phyloP scores from a whole-genome alignment of 352 stramenopile genomes.

The Globisporangium solare region DNA sequence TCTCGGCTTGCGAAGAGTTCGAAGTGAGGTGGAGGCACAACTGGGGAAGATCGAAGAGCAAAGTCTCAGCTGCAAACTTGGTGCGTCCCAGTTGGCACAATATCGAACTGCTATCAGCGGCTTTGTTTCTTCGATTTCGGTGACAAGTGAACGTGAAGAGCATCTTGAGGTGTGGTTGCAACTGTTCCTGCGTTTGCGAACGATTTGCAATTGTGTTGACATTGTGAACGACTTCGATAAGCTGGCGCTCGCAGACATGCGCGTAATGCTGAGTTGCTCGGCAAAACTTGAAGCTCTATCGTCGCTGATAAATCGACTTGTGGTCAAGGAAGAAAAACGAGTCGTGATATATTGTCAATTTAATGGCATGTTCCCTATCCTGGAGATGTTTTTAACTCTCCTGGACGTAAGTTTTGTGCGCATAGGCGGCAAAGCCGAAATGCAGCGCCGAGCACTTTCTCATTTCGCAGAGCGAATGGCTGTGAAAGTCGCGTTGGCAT shows the following conservation, averaged over 20 bases:
- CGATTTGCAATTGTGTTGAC: slow-evolving; percentile 81
- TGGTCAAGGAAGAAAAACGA: slow-evolving; percentile 53
- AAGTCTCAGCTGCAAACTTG: slow-evolving; percentile 57
- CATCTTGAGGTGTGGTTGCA: slow-evolving; percentile 58
- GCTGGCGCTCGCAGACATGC: slow-evolving; percentile 60
- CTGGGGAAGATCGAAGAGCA: slow-evolving; percentile 81
- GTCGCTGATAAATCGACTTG: slow-evolving; percentile 48
- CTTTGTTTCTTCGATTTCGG: slow-evolving; percentile 47
- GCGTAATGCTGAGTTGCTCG: slow-evolving; percentile 50
- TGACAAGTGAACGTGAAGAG: slow-evolving; percentile 35
- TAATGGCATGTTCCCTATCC: slow-evolving; percentile 59
- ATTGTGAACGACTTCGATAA: slow-evolving; percentile 75
- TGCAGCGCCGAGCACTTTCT: slow-evolving; percentile 57
- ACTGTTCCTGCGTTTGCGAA: slow-evolving; percentile 56
- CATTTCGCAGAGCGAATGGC: slow-evolving; percentile 63
- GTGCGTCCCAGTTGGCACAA: slow-evolving; percentile 48
- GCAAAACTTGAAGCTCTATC: slow-evolving; percentile 57
- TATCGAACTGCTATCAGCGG: slow-evolving; percentile 57
- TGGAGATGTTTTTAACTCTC: slow-evolving; percentile 67
- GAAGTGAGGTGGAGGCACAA: slow-evolving; percentile 71
- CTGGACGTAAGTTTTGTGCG: slow-evolving; percentile 61
- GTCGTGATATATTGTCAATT: slow-evolving; percentile 81
- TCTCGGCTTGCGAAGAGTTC: slow-evolving; percentile 58
- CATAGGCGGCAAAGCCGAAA: slow-evolving; percentile 42
- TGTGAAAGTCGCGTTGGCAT: slow-evolving; percentile 67